These are phyloP conservation scores for Heterotrichella gracilis DNA, from an alignment of 352 stramenopile species.

Conservation along the genomic window DNA sequence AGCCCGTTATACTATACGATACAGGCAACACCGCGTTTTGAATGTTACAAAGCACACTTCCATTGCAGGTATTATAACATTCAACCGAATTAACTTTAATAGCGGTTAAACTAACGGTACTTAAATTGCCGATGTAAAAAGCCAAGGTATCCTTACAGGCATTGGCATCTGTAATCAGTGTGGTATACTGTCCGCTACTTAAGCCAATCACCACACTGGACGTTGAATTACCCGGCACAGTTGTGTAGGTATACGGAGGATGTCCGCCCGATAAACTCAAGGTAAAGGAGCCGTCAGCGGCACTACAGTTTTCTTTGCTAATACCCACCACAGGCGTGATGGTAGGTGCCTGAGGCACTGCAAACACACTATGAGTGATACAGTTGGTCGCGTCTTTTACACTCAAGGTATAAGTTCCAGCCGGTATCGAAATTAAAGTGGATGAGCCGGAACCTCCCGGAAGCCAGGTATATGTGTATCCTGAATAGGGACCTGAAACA, in stretches of 20 bases:
- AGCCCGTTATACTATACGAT: not conserved
- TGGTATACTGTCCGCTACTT: not conserved
- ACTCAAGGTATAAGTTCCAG: not conserved
- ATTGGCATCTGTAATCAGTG: not conserved
- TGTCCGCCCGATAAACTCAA: not conserved
- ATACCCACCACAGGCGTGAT: not conserved
- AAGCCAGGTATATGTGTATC: not conserved
- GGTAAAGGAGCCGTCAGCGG: not conserved
- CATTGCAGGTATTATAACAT: not conserved
- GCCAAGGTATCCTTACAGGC: not conserved
- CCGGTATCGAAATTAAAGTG: not conserved
- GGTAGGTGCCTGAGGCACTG: too few relatives aligned
- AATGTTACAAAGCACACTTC: not conserved
- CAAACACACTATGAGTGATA: not conserved
- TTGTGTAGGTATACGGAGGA: not conserved
- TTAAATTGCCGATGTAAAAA: not conserved
- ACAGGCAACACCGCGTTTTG: not conserved
- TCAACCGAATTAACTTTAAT: not conserved
- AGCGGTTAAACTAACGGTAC: not conserved
- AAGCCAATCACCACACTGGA: not conserved
- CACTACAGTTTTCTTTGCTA: not conserved
- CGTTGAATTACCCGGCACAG: not conserved
- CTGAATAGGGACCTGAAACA: not conserved
- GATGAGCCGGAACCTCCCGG: not conserved
- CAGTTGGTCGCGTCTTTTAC: not conserved